A percentile compares a stretch with the other conserved stretches of the same genome.
Conservation (phyloP, 2,329 filamentous ascomycete genomes). For the Colletotrichum plurivorum region DNA sequence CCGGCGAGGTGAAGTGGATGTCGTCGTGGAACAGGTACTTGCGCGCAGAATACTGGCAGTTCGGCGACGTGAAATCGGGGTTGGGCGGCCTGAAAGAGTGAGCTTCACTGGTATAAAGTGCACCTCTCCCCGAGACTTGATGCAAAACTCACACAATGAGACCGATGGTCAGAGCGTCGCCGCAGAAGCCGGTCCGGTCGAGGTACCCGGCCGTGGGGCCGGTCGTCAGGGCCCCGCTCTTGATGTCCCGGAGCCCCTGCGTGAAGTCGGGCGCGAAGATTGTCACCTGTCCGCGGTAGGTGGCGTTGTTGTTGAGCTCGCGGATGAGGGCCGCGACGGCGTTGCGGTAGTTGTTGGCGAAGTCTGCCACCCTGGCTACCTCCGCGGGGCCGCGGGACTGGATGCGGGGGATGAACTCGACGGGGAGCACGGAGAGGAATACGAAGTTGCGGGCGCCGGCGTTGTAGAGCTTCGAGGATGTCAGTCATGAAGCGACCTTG, state of each 20-base stretch:
- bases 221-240: slow-evolving; percentile 12
- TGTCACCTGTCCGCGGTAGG: slow-evolving; percentile 18
- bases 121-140: not conserved
- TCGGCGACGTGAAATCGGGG: slow-evolving; percentile 10
- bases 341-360: slow-evolving; percentile 17
- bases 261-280: slow-evolving; percentile 25
- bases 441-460: slow-evolving; percentile 23
- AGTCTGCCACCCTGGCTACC: slow-evolving; percentile 15
- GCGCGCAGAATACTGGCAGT: slow-evolving; percentile 7
- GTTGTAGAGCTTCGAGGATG: slow-evolving; percentile 4
- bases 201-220: slow-evolving; percentile 10
- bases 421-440: slow-evolving; percentile 19
- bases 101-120: not conserved
- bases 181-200: slow-evolving; percentile 9
- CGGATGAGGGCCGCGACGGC: slow-evolving; percentile 7
- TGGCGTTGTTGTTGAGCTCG: slow-evolving; percentile 17
- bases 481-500: too few relatives aligned
- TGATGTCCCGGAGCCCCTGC: slow-evolving; percentile 21
- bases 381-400: slow-evolving; percentile 10
- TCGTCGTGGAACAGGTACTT: slow-evolving; percentile 31
- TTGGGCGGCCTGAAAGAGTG: not conserved
- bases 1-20: slow-evolving; percentile 24
- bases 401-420: slow-evolving; percentile 17
- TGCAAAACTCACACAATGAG: slow-evolving; percentile 9
- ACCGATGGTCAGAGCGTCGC: slow-evolving; percentile 1